Evolutionary conservation across 2,329 filamentous ascomycete genomes (phyloP), one percentile per base, ranked within the genome.

Genomic region (Calonectria montana): DNA sequence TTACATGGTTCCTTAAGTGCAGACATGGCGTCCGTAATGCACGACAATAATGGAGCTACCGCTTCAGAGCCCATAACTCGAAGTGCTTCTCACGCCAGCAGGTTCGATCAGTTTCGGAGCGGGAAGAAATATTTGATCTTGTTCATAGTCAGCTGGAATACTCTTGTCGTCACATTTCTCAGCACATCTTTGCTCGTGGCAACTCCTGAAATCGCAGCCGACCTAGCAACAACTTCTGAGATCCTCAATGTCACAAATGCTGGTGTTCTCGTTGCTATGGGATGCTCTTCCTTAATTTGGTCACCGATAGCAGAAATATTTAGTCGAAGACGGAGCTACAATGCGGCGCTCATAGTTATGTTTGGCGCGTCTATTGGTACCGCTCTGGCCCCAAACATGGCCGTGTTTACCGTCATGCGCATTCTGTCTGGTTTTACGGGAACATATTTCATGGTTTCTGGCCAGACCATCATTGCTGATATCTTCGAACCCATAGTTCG

Each of bases 131-230:
- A 67, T 31, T 8, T 73, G 15, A 73, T 75, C 15, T 64, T 75
- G 25, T 71, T 74, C 45, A 69, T 74, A 41, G 74, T 75, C 15
- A 74, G 74, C 70, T 75, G 74, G 74, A 75, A 74, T 41, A 55
- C 53, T 25, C 63, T 75, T 4, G 68, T 70, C 23, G 68, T 75
- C 15, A 73, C 71, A 8, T 73, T 65, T 39, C 43, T 62, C 12
- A 71, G 68, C 55, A 75, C 73, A 3, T 75, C 73, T 6, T 63
- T 75, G 37, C 66, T 75, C 35, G 66, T 66, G 23, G 73, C 65
- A 35, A 73, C 70, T 21, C 71, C 73, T 5, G 73, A 75, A 55
- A 75, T 75, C 37, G 71, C 73, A 27, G 41, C 53, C 5, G 59
- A 47, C 10, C 53, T 75, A 13, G 16, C 21, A 43, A 73, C 68